phyloP scores from a whole-genome alignment of 1,284 basidiomycete species.

The Tranzscheliella williamsii region DNA sequence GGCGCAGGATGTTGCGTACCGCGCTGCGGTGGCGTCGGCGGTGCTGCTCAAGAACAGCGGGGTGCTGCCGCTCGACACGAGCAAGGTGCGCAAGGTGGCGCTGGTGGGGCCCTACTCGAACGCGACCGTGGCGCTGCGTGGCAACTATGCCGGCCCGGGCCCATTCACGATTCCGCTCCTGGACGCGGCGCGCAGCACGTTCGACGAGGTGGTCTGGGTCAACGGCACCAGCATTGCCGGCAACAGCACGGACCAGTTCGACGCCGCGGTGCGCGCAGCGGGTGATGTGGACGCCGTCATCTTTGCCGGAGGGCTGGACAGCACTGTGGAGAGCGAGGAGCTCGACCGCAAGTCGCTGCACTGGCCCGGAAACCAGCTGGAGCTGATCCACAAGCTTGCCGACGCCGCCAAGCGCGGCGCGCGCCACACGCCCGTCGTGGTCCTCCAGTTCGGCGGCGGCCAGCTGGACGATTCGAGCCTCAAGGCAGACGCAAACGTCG shows the following conservation, averaged over 20 bases:
- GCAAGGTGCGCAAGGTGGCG: neutral
- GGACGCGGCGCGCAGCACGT: constrained; percentile 1
- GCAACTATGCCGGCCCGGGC: constrained; percentile 11
- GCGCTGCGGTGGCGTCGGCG: constrained; percentile 1
- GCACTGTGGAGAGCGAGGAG: constrained; percentile 7
- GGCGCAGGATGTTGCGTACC: constrained; percentile 8
- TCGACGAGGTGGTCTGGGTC: neutral
- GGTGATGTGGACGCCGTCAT: constrained; percentile 1
- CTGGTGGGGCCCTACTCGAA: constrained; percentile 13
- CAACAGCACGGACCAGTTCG: neutral
- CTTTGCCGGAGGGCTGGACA: constrained; percentile 14
- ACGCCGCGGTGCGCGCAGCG: neutral
- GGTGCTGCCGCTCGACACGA: neutral
- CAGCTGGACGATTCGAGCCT: constrained; percentile 7
- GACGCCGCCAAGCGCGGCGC: neutral
- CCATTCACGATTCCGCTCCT: constrained; percentile 5
- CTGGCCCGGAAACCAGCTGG: constrained; percentile 16
- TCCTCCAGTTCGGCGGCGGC: constrained; percentile 18
- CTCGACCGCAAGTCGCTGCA: constrained; percentile 2
- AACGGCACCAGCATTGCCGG: constrained; percentile 8
- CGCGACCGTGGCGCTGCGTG: constrained; percentile 7
- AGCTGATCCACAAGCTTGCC: constrained; percentile 5
- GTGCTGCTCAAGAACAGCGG: constrained; percentile 11
- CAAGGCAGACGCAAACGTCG: neutral
- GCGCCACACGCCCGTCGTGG: constrained; percentile 5